Base-by-base conservation (phyloP, 2,329 filamentous ascomycete species). In the Paecilomyces sp. region DNA sequence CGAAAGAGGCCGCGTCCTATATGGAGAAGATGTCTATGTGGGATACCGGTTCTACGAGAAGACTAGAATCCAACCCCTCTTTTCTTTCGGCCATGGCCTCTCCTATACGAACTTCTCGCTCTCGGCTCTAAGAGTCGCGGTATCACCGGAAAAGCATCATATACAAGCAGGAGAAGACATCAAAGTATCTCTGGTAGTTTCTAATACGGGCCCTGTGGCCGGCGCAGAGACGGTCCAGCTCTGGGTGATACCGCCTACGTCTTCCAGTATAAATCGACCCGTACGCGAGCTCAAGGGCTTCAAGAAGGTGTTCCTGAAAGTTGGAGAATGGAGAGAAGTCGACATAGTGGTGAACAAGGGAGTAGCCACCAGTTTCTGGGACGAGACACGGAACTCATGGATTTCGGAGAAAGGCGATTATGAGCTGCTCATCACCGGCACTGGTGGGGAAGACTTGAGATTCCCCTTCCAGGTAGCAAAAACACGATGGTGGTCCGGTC, bases 21-120 rank as follows among this genome's bases (percentile, higher is more conserved):
- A 93, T 69, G 88, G 88, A 54, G 90, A 94, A 73, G 90, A 91
- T 62, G 79, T 94, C 54, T 93, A 91, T 71, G 80, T 93, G 41
- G 90, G 90, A 3, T 94, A 94, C 75, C 82, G 89, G 24, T 91
- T 87, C 77, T 94, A 91, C 71, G 90, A 94, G 69, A 87, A 84
- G 66, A 80, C 83, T n/a, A 80, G 86, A 36, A 80, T 85, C 3
- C 79, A 81, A 0, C 84, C 88, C 0, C 81, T 88, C 30, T 94
- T 92, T 74, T 82, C 88, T 60, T 95, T 95, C 70, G 90, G 90
- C 12, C 87, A 91, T 68, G 91, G 91, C 1, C 79, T 94, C 1
- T 89, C 87, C 15, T 94, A 92, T 74, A 92, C 89, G 0, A 85
- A 78, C 0, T 93, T 93, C 70, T 65, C 71, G 9, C 81, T 83